Percentiles rank a stretch among this genome's conserved stretches.
phyloP scores from a whole-genome alignment of 371 early-diverging fungal species.

The Coemansia sp. region DNA sequence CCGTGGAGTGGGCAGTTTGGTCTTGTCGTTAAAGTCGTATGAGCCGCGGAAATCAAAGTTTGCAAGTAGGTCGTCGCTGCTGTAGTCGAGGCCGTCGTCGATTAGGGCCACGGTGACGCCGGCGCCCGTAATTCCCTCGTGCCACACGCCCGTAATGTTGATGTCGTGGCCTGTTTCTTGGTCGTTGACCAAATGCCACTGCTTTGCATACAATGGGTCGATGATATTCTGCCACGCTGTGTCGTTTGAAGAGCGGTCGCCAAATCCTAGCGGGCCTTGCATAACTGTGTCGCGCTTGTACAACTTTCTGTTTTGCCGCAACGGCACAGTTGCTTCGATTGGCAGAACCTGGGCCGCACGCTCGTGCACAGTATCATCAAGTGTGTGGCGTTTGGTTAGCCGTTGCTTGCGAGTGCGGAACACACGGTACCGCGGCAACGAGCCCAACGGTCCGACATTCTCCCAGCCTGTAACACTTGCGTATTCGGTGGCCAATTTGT shows the following conservation, averaged over 20 bases:
- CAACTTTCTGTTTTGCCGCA: constrained; percentile 14
- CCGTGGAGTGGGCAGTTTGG: constrained; percentile 72
- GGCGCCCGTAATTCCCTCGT: constrained; percentile 75
- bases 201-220: constrained; percentile 47
- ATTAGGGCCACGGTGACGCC: constrained; percentile 84
- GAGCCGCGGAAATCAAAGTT: constrained; percentile 92
- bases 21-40: constrained; percentile 90
- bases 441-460: constrained; percentile 39
- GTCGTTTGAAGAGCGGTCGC: constrained; percentile 9
- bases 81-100: constrained; percentile 93
- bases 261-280: constrained; percentile 9
- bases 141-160: constrained; percentile 92
- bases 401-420: constrained; percentile 18
- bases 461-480: constrained; percentile 41
- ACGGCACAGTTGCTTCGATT: constrained; percentile 13
- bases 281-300: constrained; percentile 20
- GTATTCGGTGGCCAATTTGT: constrained; percentile 22
- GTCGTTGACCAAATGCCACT: constrained; percentile 62
- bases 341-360: neutral
- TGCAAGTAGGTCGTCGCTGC: constrained; percentile 76
- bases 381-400: neutral
- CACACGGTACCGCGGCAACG: constrained; percentile 43
- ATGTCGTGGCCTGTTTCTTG: constrained; percentile 74
- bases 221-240: constrained; percentile 39
- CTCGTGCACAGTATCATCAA: neutral